Evolutionary conservation across 2,329 filamentous ascomycete genomes (phyloP).

Genomic region (Colletotrichum lini): DNA sequence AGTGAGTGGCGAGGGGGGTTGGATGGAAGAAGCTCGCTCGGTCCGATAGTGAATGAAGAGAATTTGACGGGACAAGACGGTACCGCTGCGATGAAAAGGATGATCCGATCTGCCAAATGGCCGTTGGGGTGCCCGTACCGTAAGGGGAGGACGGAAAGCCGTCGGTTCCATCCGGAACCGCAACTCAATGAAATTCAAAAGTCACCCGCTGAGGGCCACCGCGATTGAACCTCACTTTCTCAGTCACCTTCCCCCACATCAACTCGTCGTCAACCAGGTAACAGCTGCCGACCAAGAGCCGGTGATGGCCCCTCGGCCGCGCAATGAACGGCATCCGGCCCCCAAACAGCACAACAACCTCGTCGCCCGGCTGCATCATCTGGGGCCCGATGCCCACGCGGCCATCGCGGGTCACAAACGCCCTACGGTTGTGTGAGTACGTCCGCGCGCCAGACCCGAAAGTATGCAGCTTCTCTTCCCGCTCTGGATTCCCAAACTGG

Average conservation of each 20-base stretch:
- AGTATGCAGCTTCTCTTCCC: conserved; percentile 18
- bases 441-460: conserved; percentile 20
- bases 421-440: conserved; percentile 26
- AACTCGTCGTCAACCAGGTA: conserved; percentile 41
- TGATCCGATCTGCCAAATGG: too few species aligned
- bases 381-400: conserved; percentile 39
- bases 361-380: conserved; percentile 39
- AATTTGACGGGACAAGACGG: not conserved
- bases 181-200: conserved; percentile 26
- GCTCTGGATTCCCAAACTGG: conserved; percentile 2
- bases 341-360: conserved; percentile 39
- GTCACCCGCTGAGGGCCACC: conserved; percentile 23
- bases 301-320: conserved; percentile 24
- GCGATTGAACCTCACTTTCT: conserved; percentile 26
- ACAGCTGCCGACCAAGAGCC: conserved; percentile 40
- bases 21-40: not conserved
- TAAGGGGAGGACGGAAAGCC: too few species aligned
- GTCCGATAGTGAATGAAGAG: not conserved
- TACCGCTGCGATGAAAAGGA: not conserved
- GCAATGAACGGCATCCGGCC: conserved; percentile 42
- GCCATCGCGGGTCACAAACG: conserved; percentile 34
- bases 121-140: not conserved
- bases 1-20: not conserved
- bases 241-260: conserved; percentile 40
- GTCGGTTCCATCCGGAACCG: not conserved